Conservation (phyloP, 306 rosid genomes). For the Elaeagnus macrophylla region DNA sequence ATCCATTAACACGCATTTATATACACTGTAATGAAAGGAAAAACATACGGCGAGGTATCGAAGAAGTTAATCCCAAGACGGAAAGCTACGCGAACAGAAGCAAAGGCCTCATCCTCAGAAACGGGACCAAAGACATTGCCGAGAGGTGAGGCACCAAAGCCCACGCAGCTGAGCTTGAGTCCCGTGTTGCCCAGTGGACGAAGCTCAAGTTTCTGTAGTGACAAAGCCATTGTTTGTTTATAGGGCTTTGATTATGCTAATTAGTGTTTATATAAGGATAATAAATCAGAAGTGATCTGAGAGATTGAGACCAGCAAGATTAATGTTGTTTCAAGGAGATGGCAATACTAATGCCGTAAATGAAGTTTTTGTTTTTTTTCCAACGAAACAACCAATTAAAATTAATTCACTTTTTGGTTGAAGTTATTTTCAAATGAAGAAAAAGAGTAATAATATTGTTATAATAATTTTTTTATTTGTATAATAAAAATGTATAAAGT, state of each 20-base stretch:
- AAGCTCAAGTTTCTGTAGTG: constrained; percentile 32
- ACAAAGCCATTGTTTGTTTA: constrained; percentile 23
- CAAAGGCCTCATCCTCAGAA: constrained; percentile 55
- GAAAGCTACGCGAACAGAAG: constrained; percentile 65
- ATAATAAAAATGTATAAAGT: no score
- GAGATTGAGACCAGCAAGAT: no score
- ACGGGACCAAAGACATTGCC: constrained; percentile 81
- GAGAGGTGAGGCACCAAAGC: constrained; percentile 94
- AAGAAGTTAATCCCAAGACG: constrained; percentile 80
- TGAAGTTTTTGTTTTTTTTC: no score
- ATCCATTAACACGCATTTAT: not conserved
- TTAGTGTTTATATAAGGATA: no score
- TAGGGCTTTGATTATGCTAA: not conserved
- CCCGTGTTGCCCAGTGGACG: constrained; percentile 80
- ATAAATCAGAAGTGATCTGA: no score
- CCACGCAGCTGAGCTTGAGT: constrained; percentile 60
- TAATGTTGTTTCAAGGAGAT: no score
- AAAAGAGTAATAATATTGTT: no score
- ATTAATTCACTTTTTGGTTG: no score
- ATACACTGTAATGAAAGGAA: not conserved
- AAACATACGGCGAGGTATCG: constrained; percentile 82
- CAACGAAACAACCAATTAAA: no score
- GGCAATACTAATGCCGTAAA: no score
- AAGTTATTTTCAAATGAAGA: no score
- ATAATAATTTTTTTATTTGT: no score